These are phyloP conservation scores for Micromonas pusilla DNA, from an alignment of 139 green algal genomes.

Conservation along the genomic window DNA sequence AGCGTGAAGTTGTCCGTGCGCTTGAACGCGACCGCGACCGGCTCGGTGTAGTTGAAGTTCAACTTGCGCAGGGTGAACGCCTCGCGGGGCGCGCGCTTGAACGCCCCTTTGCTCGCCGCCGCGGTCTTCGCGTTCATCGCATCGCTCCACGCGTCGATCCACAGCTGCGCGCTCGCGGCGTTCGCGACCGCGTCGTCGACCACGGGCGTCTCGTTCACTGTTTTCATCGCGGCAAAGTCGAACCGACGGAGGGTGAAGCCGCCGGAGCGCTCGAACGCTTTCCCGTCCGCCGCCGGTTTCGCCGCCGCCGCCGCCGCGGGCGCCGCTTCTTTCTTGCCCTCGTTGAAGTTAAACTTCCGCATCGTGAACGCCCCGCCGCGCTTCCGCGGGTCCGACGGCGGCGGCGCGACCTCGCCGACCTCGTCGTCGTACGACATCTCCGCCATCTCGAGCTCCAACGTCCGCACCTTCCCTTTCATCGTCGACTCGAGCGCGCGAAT, in stretches of 20 bases:
- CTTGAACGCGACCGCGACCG: neutral
- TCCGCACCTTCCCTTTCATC: no score
- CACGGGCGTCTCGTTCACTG: no score
- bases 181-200: no score
- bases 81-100: neutral
- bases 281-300: neutral
- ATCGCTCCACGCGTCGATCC: no score
- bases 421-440: constrained; percentile 11
- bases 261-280: neutral
- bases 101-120: neutral
- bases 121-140: no score
- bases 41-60: neutral
- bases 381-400: neutral
- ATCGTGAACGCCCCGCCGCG: neutral
- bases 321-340: neutral
- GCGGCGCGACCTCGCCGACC: neutral
- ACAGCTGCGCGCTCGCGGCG: no score
- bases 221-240: neutral
- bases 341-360: neutral
- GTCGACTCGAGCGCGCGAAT: constrained; percentile 9
- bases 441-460: constrained; percentile 10
- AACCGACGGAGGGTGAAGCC: neutral
- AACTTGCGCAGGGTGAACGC: constrained; percentile 15
- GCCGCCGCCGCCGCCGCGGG: neutral
- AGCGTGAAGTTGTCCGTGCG: constrained; percentile 5